phyloP scores from a whole-genome alignment of 2,329 filamentous ascomycete species.

The Fusarium sp. region DNA sequence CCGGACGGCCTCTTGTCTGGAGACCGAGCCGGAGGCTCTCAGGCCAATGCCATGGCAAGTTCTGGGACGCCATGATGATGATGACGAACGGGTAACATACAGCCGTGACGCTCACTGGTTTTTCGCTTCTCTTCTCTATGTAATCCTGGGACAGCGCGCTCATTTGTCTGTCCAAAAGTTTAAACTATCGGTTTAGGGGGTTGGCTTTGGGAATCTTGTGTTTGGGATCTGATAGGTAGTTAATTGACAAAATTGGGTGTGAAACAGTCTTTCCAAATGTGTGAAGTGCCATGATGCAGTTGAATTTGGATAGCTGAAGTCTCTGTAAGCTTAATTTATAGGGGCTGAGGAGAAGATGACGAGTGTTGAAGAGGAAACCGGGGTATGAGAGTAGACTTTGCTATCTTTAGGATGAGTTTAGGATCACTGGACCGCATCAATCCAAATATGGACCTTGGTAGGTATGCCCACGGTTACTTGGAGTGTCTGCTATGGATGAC shows the following conservation, averaged over 20 bases:
- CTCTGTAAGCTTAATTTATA: not conserved
- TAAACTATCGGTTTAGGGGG: conserved; percentile 1
- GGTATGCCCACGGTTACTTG: not conserved
- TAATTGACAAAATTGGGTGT: not conserved
- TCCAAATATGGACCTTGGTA: not conserved
- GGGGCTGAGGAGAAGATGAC: not conserved
- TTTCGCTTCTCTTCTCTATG: conserved; percentile 3
- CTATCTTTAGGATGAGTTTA: not conserved
- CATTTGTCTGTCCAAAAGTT: conserved; percentile 4
- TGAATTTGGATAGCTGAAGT: not conserved
- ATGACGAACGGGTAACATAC: conserved; percentile 1
- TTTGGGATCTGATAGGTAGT: not conserved
- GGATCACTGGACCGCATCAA: not conserved
- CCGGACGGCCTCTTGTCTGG: not conserved
- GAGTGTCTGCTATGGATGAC: no score
- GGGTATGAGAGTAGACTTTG: not conserved
- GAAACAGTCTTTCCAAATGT: not conserved
- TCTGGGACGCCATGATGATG: not conserved
- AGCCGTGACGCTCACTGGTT: conserved; percentile 8
- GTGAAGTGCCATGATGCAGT: not conserved
- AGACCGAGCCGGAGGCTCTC: not conserved
- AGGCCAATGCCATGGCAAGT: not conserved
- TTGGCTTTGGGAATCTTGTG: not conserved
- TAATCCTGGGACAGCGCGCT: conserved; percentile 1
- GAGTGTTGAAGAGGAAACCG: not conserved